phyloP scores from a whole-genome alignment of 2,329 filamentous ascomycete genomes.

The Zopfia rhizophila region DNA sequence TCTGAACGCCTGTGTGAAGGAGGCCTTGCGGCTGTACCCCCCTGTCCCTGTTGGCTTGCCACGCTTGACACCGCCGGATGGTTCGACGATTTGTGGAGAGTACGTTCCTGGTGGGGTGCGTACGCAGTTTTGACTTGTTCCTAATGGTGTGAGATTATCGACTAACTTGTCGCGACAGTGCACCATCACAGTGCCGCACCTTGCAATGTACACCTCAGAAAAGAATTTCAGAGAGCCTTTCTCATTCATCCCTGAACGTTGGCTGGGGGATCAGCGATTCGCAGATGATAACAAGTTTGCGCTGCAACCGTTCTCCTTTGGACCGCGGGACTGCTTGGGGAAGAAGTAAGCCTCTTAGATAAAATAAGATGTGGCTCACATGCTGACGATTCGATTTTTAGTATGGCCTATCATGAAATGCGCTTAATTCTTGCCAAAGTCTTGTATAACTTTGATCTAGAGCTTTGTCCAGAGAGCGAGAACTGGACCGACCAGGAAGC shows the following conservation, averaged over 20 bases:
- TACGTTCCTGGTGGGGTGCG: slow-evolving; percentile 46
- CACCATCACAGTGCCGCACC: slow-evolving; percentile 28
- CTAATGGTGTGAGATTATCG: neutral
- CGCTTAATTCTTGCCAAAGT: slow-evolving; percentile 53
- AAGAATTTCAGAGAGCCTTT: slow-evolving; percentile 49
- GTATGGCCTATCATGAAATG: slow-evolving; percentile 54
- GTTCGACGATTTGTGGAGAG: slow-evolving; percentile 48
- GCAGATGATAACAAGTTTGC: slow-evolving; percentile 42
- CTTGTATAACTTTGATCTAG: slow-evolving; percentile 52
- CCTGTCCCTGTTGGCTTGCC: slow-evolving; percentile 51
- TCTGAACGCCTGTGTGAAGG: slow-evolving; percentile 53
- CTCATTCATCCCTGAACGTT: slow-evolving; percentile 55
- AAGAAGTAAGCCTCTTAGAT: slow-evolving; percentile 43
- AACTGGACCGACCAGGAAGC: slow-evolving; percentile 44
- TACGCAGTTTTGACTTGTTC: slow-evolving; percentile 17
- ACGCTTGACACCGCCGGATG: slow-evolving; percentile 46
- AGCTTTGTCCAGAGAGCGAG: slow-evolving; percentile 44
- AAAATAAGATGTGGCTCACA: slow-evolving; percentile 12
- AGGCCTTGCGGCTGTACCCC: slow-evolving; percentile 56
- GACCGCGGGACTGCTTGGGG: slow-evolving; percentile 52
- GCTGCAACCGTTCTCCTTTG: slow-evolving; percentile 58
- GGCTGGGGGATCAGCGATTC: slow-evolving; percentile 43
- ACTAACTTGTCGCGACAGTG: slow-evolving; percentile 16
- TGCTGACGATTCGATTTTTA: slow-evolving; percentile 17
- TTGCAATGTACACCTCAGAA: slow-evolving; percentile 11